Evolutionary conservation across 345 rosid genomes (phyloP), one percentile per base, ranked within the genome.

Genomic region (Aquilaria malaccensis): DNA sequence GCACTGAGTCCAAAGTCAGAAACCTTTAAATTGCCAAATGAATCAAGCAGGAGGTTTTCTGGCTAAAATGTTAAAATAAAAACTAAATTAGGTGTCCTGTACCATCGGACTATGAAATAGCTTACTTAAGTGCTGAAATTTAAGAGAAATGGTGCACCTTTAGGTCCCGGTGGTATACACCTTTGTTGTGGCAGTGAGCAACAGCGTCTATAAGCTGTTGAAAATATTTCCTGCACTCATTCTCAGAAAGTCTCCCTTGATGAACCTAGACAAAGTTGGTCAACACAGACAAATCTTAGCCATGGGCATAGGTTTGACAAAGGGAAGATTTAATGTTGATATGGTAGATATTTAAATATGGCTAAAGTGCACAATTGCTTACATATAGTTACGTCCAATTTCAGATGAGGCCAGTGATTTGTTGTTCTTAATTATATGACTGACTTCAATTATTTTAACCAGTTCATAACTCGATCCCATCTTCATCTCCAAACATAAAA

Each of bases 151-250:
- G 30, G 59, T 41, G 56, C 66, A 89, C 98, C 91, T 93, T 89
- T 55, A 93, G 77, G 67, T 93, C 98, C 72, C 98, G 84, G 70
- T 93, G 98, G 81, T 82, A 93, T 61, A 86, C 91, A 70, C 97
- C 85, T 83, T 83, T 93, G 64, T 67, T 67, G 72, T 93, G 98
- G 71, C 98, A 93, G 74, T 85, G 89, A 59, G 83, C 74, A 69
- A 93, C 80, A 32, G 96, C 94, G 73, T 93, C 95, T 65, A 89
- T 71, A 71, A 93, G 95, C 80, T 93, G 98, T 66, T 93, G 98
- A 79, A 93, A 93, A 76, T 83, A 85, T 63, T 71, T 73, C 68
- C 98, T 85, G 56, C 84, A 63, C 61, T 93, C 94, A 60, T 72
- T 74, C 77, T 87, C 97, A 58, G 72, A 58, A 66, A 93, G 89